Percentiles rank a stretch among this genome's conserved stretches.
Evolutionary conservation across 106 monocot genomes (phyloP).

Genomic region (Platanthera guangdongensis): DNA sequence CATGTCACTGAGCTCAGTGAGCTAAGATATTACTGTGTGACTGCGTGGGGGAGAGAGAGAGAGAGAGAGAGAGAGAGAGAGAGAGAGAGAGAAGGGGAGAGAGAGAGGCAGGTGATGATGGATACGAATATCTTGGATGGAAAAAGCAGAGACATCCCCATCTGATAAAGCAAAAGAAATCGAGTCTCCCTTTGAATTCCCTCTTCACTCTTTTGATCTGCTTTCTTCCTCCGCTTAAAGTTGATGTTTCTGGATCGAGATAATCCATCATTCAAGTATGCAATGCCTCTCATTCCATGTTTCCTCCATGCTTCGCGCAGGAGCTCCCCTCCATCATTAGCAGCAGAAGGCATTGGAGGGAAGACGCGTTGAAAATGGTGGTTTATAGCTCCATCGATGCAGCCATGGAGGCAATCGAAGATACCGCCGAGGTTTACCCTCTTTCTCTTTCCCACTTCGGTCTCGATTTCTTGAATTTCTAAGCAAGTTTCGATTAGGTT

Average conservation of each 20-base stretch:
- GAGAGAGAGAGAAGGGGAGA: background rate
- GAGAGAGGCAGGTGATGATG: conserved; percentile 1
- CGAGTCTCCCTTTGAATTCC: background rate
- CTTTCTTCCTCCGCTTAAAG: background rate
- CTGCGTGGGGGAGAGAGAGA: no score
- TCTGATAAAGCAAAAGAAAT: conserved; percentile 16
- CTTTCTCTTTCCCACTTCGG: background rate
- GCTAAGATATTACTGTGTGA: no score
- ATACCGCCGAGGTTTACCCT: background rate
- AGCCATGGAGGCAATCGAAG: background rate
- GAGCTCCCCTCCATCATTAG: conserved; percentile 19
- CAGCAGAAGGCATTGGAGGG: background rate
- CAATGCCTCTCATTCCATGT: conserved; percentile 6
- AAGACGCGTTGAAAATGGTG: background rate
- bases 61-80: background rate
- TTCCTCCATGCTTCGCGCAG: conserved; percentile 25
- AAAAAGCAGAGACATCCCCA: conserved; percentile 24
- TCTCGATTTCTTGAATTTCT: background rate
- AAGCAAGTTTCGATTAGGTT: background rate
- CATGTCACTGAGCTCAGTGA: no score
- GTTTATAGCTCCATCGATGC: background rate
- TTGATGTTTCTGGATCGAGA: background rate
- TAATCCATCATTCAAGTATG: conserved; percentile 11
- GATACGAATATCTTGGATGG: conserved; percentile 14
- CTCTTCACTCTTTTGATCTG: background rate